Conservation (phyloP, 495 filamentous ascomycete genomes). For the Echria macrotheca region DNA sequence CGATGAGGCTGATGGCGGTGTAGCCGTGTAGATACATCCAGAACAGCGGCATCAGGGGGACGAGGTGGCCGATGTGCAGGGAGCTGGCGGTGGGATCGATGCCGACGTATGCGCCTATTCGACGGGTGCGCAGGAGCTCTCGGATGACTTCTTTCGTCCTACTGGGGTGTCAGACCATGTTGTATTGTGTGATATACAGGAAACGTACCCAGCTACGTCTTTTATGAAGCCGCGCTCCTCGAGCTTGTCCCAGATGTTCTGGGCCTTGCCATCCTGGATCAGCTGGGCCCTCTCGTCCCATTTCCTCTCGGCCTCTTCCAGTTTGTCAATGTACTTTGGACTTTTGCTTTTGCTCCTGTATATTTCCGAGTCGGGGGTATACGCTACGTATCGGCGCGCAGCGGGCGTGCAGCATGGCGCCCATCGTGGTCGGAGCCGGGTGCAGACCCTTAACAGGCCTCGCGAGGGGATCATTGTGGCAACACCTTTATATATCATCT, state of each 20-base stretch:
- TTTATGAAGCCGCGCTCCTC: conserved; percentile 79
- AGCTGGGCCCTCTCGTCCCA: conserved; percentile 53
- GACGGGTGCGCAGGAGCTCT: conserved; percentile 60
- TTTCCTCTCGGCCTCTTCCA: conserved; percentile 46
- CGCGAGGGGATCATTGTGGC: conserved; percentile 14
- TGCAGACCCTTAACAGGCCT: conserved; percentile 13
- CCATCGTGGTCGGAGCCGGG: conserved; percentile 16
- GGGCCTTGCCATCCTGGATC: conserved; percentile 55
- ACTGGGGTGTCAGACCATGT: no score
- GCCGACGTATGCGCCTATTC: conserved; percentile 78
- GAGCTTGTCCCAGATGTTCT: conserved; percentile 62
- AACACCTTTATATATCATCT: neutral
- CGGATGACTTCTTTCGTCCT: conserved; percentile 58
- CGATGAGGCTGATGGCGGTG: conserved; percentile 67
- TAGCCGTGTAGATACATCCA: conserved; percentile 89
- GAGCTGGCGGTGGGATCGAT: conserved; percentile 90
- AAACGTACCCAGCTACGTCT: conserved; percentile 71
- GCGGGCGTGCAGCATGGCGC: neutral
- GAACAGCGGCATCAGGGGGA: conserved; percentile 89
- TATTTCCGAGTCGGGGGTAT: neutral
- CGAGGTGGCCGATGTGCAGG: conserved; percentile 85
- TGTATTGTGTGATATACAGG: no score
- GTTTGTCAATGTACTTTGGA: conserved; percentile 44
- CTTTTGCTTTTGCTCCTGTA: conserved; percentile 27
- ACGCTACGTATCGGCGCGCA: neutral